Evolutionary conservation across 139 green algal genomes (phyloP), one percentile per base, ranked within the genome.

Genomic region (Monoraphidium neglectum): DNA sequence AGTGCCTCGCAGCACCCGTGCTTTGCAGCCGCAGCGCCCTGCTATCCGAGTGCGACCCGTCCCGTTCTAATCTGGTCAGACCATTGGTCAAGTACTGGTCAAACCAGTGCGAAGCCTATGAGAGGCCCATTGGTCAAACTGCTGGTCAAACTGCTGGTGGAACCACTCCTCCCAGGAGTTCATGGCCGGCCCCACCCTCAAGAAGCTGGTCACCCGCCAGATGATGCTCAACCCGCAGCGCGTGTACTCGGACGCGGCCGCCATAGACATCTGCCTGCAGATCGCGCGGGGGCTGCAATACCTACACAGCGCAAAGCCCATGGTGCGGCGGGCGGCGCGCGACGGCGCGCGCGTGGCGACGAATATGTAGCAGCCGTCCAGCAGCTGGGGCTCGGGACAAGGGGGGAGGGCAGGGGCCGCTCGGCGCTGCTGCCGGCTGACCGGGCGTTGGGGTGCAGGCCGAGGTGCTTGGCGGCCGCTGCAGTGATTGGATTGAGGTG

Each of bases 251-350:
- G 15, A 60, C 12, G 30, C 5, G 13, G 72, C 62, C 1, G 72
- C 21, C 4, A 32, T 78, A n/a, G 72, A 78, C 72, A 78, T 78
- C 6, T 72, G 60, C 61, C 49, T 78, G 46, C 72, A 78, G 61
- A 71, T 78, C n/a, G 72, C 72, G 28, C 30, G 61, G 1, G 72
- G 61, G 4, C 61, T 78, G 24, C 43, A n/a, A 35, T 78, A 78
- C 46, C 61, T 72, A 33, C 72, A 78, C 72, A 59, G 51, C 51
- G 51, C 51, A 60, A 60, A 21, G 21, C 51, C 51, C n/a, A n/a
- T n/a, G n/a, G n/a, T n/a, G n/a, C n/a, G n/a, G n/a, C n/a, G n/a
- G n/a, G n/a, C n/a, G n/a, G n/a, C n/a, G n/a, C n/a, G n/a, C n/a
- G n/a, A n/a, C n/a, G n/a, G n/a, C n/a, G n/a, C n/a, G n/a, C n/a